Evolutionary conservation across 2,329 filamentous ascomycete genomes (phyloP), one percentile per base, ranked within the genome.

Genomic region (Thermochaetoides dissita): DNA sequence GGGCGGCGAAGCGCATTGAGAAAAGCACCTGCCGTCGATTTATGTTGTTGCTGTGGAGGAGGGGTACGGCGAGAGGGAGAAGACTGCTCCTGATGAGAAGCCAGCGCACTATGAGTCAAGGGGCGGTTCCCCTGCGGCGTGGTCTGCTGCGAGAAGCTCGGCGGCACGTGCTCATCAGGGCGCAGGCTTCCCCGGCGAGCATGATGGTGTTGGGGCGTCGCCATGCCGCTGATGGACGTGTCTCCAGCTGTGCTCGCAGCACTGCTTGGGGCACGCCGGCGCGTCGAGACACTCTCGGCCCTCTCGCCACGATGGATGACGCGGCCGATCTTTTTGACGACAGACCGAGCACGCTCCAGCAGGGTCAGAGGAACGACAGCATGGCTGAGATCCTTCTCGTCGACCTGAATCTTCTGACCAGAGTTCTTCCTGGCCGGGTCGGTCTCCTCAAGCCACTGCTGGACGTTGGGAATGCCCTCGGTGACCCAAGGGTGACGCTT

Each of bases 401-500:
- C 88, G 38, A 96, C 85, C 59, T 95, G 81, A 53, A 98, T 96
- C 61, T 79, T 86, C 57, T 82, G 79, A 50, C 86, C 87, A 43
- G 84, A 76, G 30, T 79, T 81, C 46, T 81, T 81, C 32, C 80
- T 74, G 33, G 77, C 79, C 2, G 88, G 87, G 55, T 96, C 89
- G 1, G 88, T 94, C 49, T 94, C 86, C 53, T 94, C 86, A n/a
- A 95, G 75, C 91, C 91, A 98, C 8, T 72, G 69, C 30, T 76
- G 66, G 33, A 81, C 74, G 51, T 94, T 81, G 31, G 75, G 65
- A 37, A 96, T 74, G 49, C 82, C 87, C 44, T 80, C 69, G 1
- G 89, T 69, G 10, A 96, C 81, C 91, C 91, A 98, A 6, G 81
- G 80, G 57, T 98, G 91, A 46, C 84, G 81, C 60, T 96, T 96